These are phyloP conservation scores for Cladobotryum protrusum DNA, from an alignment of 2,329 filamentous ascomycete species.

Conservation along the genomic window DNA sequence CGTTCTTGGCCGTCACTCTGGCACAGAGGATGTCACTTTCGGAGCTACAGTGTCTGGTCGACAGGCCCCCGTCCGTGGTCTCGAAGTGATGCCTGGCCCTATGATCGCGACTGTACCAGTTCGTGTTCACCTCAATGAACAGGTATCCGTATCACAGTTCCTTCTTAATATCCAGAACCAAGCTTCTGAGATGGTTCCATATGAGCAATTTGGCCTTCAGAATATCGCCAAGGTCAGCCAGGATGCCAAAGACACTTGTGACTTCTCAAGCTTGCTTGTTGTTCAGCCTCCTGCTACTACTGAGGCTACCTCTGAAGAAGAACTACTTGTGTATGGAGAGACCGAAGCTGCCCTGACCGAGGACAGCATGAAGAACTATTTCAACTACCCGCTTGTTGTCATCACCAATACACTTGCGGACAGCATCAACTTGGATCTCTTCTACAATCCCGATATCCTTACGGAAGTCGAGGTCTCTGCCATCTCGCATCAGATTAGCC, in stretches of 20 bases:
- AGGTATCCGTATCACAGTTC: constrained; percentile 6
- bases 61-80: constrained; percentile 7
- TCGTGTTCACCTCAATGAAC: constrained; percentile 8
- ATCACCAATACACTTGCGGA: neutral
- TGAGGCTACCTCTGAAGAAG: constrained; percentile 11
- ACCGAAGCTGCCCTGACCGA: constrained; percentile 5
- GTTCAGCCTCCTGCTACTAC: constrained; percentile 4
- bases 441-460: neutral
- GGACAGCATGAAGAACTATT: too few relatives aligned
- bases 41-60: constrained; percentile 14
- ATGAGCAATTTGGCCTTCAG: constrained; percentile 7
- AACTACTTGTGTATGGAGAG: constrained; percentile 10
- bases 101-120: constrained; percentile 13
- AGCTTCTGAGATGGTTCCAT: constrained; percentile 9
- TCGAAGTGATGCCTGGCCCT: neutral
- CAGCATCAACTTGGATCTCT: neutral
- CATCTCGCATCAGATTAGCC: neutral
- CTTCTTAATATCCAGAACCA: constrained; percentile 13
- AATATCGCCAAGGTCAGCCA: constrained; percentile 4
- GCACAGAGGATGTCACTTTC: constrained; percentile 11
- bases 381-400: constrained; percentile 4
- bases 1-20: constrained; percentile 9
- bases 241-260: constrained; percentile 3
- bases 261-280: constrained; percentile 7
- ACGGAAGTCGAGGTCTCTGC: neutral